Evolutionary conservation across 495 filamentous ascomycete genomes (phyloP).

Genomic region (Aspergillus panamensis): DNA sequence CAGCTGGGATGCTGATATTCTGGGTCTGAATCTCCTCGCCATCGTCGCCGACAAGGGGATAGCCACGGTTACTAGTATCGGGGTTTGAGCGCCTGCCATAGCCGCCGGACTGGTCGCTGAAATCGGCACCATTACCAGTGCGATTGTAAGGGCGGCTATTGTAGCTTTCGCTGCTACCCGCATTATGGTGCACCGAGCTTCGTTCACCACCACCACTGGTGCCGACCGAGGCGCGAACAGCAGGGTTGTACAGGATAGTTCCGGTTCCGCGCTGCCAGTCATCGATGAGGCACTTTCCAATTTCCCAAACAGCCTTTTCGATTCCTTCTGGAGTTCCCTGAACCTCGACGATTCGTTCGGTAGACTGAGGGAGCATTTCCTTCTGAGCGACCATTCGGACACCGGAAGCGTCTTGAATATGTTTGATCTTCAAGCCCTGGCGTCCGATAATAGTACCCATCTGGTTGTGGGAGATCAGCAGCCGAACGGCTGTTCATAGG

Average conservation of each 20-base stretch:
- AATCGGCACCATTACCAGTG: conserved; percentile 95
- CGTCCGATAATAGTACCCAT: conserved; percentile 99
- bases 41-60: conserved; percentile 84
- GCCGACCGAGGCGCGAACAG: conserved; percentile 69
- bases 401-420: conserved; percentile 95
- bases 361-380: conserved; percentile 98
- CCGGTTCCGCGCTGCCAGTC: conserved; percentile 96
- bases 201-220: conserved; percentile 21
- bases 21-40: conserved; percentile 98
- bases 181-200: conserved; percentile 28
- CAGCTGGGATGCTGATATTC: conserved; percentile 97
- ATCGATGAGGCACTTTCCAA: conserved; percentile 96
- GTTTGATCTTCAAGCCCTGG: conserved; percentile 96
- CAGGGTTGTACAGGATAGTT: conserved; percentile 94
- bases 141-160: conserved; percentile 75
- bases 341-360: conserved; percentile 96
- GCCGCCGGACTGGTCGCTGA: conserved; percentile 71
- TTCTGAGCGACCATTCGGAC: conserved; percentile 99
- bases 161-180: conserved; percentile 48
- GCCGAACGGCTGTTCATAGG: conserved; percentile 72
- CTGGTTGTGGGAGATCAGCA: conserved; percentile 98
- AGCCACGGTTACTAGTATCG: conserved; percentile 66
- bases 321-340: conserved; percentile 91
- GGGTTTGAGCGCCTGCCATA: conserved; percentile 78
- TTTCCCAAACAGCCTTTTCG: conserved; percentile 95